A percentile compares a stretch with the other conserved stretches of the same genome.
phyloP scores from a whole-genome alignment of 2,329 filamentous ascomycete species.

The Colletotrichum sp. region DNA sequence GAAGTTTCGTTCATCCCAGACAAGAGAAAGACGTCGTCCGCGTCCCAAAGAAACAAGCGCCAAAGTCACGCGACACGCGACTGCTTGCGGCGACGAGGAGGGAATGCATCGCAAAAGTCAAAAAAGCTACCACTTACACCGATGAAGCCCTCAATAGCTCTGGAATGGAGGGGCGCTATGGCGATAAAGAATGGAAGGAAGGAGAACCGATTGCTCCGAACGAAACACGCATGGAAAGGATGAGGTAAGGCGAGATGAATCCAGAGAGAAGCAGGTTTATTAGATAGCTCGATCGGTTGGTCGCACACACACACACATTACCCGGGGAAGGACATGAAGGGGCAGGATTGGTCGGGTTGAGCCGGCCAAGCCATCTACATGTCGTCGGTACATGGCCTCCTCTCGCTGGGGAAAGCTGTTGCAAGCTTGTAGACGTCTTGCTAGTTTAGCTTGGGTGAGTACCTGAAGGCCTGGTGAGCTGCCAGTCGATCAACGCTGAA shows the following conservation, averaged over 20 bases:
- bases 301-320: not conserved
- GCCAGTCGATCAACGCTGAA: not conserved
- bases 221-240: not conserved
- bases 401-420: not conserved
- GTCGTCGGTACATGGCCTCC: not conserved
- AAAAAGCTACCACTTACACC: not conserved
- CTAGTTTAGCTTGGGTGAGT: not conserved
- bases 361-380: not conserved
- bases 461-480: not conserved
- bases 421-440: not conserved
- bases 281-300: not conserved
- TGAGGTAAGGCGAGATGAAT: not conserved
- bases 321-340: not conserved
- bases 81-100: not conserved
- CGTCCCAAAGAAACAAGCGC: not conserved
- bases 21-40: not conserved
- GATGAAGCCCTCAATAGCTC: not conserved
- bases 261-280: not conserved
- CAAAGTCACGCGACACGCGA: not conserved
- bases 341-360: not conserved
- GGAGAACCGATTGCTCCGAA: not conserved
- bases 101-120: not conserved
- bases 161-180: not conserved
- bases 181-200: not conserved
- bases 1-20: not conserved